Evolutionary conservation across 768 basidiomycete genomes (phyloP), one percentile per base, ranked within the genome.

Genomic region (Kondoa malvinella): DNA sequence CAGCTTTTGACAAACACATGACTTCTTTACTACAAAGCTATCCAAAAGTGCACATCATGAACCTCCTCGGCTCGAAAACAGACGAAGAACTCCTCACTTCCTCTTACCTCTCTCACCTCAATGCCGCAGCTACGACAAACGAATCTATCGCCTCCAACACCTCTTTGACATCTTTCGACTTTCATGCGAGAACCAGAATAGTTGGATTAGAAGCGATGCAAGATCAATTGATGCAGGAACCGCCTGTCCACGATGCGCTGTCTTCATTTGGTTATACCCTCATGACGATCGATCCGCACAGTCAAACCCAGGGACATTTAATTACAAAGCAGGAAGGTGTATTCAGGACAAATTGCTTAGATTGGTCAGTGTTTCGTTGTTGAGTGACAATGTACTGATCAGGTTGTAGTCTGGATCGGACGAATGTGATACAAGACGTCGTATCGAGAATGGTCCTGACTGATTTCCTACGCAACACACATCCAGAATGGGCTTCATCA

Each of bases 381-480:
- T 26, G n/a, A 1, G 64, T 25, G 33, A 25, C 25, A 15, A 34
- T 29, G 56, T 64, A 32, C 30, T 62, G 8, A 32, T 67, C 8
- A 57, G n/a, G 25, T 58, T 34, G 68, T 67, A 67, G 95, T 76
- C 79, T 99, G 71, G 94, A 99, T 74, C 86, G 95, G 50, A 99
- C 95, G 2, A 99, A 99, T 76, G 94, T 96, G 72, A 86, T 95
- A 0, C 89, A 99, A 77, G 94, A 97, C 74, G 90, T 95, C 73
- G 80, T 96, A 57, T 94, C 92, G 2, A 83, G 87, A 15, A 82
- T 82, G 56, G 84, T 86, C 0, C 80, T 96, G 17, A 87, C 91
- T 73, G 83, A 88, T 70, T 97, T 89, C 75, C 82, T 97, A 34
- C 76, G 81, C 56, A 85, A 90, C 50, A 84, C 88, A 63, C 85